phyloP scores from a whole-genome alignment of 1,284 basidiomycete genomes.

The Ustilago lituana region DNA sequence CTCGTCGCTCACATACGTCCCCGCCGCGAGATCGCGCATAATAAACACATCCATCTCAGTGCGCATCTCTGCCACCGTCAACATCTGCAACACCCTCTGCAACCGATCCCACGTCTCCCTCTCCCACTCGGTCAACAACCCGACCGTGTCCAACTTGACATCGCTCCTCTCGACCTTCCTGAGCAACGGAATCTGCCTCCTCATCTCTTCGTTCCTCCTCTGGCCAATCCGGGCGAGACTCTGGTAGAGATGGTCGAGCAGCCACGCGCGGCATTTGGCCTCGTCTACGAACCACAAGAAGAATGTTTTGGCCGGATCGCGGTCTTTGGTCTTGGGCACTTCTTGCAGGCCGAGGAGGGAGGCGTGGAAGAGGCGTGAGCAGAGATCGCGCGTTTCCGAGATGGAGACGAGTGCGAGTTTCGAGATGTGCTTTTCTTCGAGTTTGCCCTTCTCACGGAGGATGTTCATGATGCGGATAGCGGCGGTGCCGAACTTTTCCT shows the following conservation, averaged over 20 bases:
- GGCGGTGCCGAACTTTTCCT: constrained; percentile 84
- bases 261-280: constrained; percentile 57
- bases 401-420: constrained; percentile 91
- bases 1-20: constrained; percentile 22
- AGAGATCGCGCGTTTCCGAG: constrained; percentile 83
- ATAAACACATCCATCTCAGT: constrained; percentile 55
- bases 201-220: constrained; percentile 56
- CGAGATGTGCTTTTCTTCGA: constrained; percentile 94
- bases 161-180: constrained; percentile 61
- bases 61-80: constrained; percentile 55
- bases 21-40: constrained; percentile 43
- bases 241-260: constrained; percentile 63
- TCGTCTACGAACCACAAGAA: constrained; percentile 66
- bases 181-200: constrained; percentile 44
- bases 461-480: constrained; percentile 86
- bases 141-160: constrained; percentile 55
- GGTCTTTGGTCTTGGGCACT: constrained; percentile 64
- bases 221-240: constrained; percentile 51
- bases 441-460: constrained; percentile 86
- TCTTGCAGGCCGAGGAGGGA: constrained; percentile 63
- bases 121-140: constrained; percentile 56
- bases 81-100: constrained; percentile 32
- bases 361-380: constrained; percentile 74
- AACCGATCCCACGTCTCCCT: constrained; percentile 44
- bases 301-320: constrained; percentile 62